phyloP scores from a whole-genome alignment of 352 stramenopile species.

The Pythium coloratum region DNA sequence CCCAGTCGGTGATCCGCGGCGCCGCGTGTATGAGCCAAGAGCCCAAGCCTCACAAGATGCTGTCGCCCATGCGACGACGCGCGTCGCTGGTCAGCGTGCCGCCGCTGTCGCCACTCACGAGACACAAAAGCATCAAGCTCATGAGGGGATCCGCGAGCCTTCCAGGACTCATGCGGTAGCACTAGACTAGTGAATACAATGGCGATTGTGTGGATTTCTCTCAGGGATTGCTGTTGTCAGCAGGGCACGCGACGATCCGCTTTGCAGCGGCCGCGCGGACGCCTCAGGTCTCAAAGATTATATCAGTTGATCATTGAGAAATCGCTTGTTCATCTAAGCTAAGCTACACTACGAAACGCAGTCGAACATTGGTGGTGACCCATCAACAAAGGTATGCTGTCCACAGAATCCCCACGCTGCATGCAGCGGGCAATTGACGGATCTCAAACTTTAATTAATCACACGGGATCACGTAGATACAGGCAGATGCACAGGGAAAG shows the following conservation, averaged over 20 bases:
- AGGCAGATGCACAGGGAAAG: not conserved
- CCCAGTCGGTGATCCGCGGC: slow-evolving; percentile 15
- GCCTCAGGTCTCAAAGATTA: slow-evolving; percentile 87
- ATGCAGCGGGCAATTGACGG: slow-evolving; percentile 47
- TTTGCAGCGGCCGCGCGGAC: slow-evolving; percentile 16
- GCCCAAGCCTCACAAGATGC: not conserved
- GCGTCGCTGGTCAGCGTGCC: slow-evolving; percentile 12
- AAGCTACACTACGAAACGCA: not conserved
- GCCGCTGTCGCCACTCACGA: slow-evolving; percentile 11
- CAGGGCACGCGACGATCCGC: slow-evolving; percentile 27
- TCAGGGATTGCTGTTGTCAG: slow-evolving; percentile 67
- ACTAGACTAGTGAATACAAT: no score
- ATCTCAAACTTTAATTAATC: slow-evolving; percentile 89
- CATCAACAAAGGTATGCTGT: slow-evolving; percentile 71
- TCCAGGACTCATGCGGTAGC: not conserved
- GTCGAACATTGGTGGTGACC: slow-evolving; percentile 24
- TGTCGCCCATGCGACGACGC: slow-evolving; percentile 12
- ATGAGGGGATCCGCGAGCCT: slow-evolving; percentile 4
- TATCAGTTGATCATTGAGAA: slow-evolving; percentile 81
- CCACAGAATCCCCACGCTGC: slow-evolving; percentile 50
- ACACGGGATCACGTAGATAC: slow-evolving; percentile 41
- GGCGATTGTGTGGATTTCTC: slow-evolving; percentile 41
- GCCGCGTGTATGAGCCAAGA: not conserved
- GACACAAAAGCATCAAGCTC: slow-evolving; percentile 6
- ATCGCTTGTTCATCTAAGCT: not conserved